Evolutionary conservation across 202 grass and related monocot genomes (phyloP).

Genomic region (Panicum hallii): DNA sequence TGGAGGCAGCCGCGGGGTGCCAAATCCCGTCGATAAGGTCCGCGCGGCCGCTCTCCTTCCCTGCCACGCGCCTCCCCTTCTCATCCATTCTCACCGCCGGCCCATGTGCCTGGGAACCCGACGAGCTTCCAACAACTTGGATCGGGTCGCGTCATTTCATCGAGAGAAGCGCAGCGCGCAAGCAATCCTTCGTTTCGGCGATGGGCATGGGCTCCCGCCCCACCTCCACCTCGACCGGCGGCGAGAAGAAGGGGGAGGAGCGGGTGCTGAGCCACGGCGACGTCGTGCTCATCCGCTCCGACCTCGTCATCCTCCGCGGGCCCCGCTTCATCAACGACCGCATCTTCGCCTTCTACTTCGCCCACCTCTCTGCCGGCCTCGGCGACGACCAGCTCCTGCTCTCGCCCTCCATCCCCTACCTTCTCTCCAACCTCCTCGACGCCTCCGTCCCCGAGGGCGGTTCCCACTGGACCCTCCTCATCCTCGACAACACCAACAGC

Average conservation of each 20-base stretch:
- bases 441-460: conserved; percentile 66
- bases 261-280: conserved; percentile 63
- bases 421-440: conserved; percentile 75
- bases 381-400: conserved; percentile 58
- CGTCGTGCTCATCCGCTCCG: conserved; percentile 62
- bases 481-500: conserved; percentile 38
- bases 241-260: conserved; percentile 11
- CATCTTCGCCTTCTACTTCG: conserved; percentile 80
- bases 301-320: conserved; percentile 61
- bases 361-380: conserved; percentile 43
- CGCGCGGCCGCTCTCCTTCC: too few relatives aligned
- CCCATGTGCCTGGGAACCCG: too few relatives aligned
- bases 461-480: conserved; percentile 86
- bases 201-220: neutral
- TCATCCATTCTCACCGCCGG: too few relatives aligned
- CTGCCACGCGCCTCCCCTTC: too few relatives aligned
- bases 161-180: neutral
- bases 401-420: conserved; percentile 74
- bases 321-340: conserved; percentile 85
- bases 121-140: too few relatives aligned
- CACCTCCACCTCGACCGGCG: neutral
- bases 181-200: conserved; percentile 12
- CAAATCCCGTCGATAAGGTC: too few relatives aligned
- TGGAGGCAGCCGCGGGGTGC: too few relatives aligned
- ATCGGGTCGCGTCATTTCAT: neutral